phyloP scores from a whole-genome alignment of 1,284 basidiomycete species.

The Cryptococcus jaspeensis region DNA sequence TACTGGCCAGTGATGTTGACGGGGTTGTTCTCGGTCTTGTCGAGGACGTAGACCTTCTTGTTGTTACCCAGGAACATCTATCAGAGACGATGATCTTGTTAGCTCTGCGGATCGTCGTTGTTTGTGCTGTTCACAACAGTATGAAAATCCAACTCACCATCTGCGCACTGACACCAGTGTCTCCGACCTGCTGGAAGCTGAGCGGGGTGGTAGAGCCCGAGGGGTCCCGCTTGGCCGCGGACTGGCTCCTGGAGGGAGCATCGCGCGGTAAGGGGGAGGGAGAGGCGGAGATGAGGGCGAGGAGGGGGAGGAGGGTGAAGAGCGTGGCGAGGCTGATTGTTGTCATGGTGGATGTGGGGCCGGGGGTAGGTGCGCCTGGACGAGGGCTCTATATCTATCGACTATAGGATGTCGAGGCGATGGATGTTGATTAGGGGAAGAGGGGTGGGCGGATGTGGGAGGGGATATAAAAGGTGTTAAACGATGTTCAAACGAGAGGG shows the following conservation, averaged over 20 bases:
- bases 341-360: conserved; percentile 4
- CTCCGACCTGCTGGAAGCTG: conserved; percentile 41
- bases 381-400: background rate
- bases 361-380: background rate
- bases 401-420: background rate
- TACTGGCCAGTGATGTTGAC: conserved; percentile 55
- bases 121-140: background rate
- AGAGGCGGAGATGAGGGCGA: conserved; percentile 17
- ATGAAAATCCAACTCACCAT: conserved; percentile 37
- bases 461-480: background rate
- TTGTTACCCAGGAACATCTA: conserved; percentile 54
- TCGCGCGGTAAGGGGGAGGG: conserved; percentile 8
- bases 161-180: conserved; percentile 49
- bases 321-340: conserved; percentile 15
- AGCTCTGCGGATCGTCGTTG: too few relatives aligned
- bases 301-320: conserved; percentile 28
- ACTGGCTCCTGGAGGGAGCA: background rate
- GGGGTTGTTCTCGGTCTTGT: conserved; percentile 59
- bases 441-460: background rate
- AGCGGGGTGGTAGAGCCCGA: conserved; percentile 24
- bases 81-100: background rate
- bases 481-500: background rate
- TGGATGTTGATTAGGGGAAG: background rate
- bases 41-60: conserved; percentile 55
- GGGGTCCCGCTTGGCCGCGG: conserved; percentile 10